Evolutionary conservation across 2,329 filamentous ascomycete species (phyloP), one percentile per base, ranked within the genome.

Genomic region (Cladosporium oxysporum): DNA sequence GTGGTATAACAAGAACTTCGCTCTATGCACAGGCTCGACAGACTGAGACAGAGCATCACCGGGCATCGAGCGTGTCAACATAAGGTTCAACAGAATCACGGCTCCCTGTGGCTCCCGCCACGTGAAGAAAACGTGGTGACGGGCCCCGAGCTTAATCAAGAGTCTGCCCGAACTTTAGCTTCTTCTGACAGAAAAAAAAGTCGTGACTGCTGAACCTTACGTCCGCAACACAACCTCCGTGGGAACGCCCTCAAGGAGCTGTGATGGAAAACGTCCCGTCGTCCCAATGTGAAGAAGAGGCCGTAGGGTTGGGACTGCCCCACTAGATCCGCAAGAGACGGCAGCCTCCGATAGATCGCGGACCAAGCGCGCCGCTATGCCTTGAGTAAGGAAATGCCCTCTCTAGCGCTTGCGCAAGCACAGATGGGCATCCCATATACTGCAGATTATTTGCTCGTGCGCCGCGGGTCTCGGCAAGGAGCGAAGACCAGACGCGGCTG

Each of bases 51-150:
- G 41, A 8, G n/a, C 23, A 47, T 47, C 2, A 21, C n/a, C 52
- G 28, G 31, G 7, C 10, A 55, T 18, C 12, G 50, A 29, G 11
- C 50, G 26, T 53, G 28, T 21, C 28, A 55, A 55, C 29, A 23
- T 33, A 55, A 55, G 52, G 52, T 55, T 55, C 52, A 55, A 3
- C 26, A 31, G 31, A 21, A 31, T 33, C 29, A 55, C 52, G 52
- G 52, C 29, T 28, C 26, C 23, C 23, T 26, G 23, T 26, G 23
- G 26, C n/a, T 31, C 29, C 8, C 26, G 28, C 52, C 52, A 55
- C 52, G 52, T 55, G 52, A 55, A 31, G 28, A 31, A 55, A 55
- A 55, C 52, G 52, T 55, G 52, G 52, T 33, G 52, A n/a, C n/a
- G 41, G 41, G 41, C 41, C 8, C 41, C 8, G n/a, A 47, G 41